Conservation (phyloP, 257 asterid species). For the Solanum boliviense region DNA sequence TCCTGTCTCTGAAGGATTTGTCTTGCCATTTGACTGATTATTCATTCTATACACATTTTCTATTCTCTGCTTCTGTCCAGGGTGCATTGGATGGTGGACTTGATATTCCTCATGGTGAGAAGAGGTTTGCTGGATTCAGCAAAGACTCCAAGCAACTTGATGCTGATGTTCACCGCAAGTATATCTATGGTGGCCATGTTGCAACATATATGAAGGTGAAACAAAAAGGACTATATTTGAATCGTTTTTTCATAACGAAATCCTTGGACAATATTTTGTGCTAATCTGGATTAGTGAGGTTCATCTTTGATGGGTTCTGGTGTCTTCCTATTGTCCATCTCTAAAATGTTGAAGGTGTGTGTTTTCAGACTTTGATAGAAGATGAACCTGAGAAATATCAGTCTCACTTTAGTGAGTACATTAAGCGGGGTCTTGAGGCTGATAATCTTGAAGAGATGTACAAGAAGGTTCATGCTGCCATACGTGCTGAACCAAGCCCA, state of each 20-base stretch:
- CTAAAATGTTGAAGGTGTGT: not conserved
- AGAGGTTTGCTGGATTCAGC: constrained; percentile 69
- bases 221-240: not conserved
- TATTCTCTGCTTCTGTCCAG: constrained; percentile 17
- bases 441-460: constrained; percentile 47
- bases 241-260: not conserved
- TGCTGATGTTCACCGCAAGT: constrained; percentile 58
- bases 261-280: not conserved
- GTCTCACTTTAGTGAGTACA: constrained; percentile 50
- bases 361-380: constrained; percentile 38
- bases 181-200: constrained; percentile 66
- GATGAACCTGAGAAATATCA: constrained; percentile 76
- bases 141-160: constrained; percentile 62
- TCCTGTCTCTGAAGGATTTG: not conserved
- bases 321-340: not conserved
- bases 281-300: not conserved
- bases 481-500: constrained; percentile 47
- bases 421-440: constrained; percentile 38
- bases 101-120: constrained; percentile 75
- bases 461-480: constrained; percentile 73
- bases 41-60: not conserved
- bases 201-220: constrained; percentile 55
- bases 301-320: not conserved
- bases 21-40: not conserved
- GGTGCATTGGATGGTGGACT: constrained; percentile 76